Percentiles rank a stretch among this genome's conserved stretches.
These are phyloP conservation scores for Oxalis stricta DNA, from an alignment of 441 rosid species.

Conservation along the genomic window DNA sequence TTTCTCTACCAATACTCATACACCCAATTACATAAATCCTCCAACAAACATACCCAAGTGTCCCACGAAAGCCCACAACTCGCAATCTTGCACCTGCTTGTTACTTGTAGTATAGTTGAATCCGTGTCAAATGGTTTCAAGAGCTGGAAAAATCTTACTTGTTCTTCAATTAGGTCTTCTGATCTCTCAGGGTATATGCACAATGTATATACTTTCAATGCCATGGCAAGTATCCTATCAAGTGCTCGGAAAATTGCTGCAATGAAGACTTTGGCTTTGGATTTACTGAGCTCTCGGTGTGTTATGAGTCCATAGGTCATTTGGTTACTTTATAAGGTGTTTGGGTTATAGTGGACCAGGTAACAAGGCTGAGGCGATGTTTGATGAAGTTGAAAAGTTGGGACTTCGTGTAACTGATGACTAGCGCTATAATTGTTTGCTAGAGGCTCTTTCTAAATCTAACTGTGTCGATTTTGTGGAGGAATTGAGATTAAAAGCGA, in stretches of 20 bases:
- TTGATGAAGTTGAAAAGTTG: slow-evolving; percentile 41
- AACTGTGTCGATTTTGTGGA: slow-evolving; percentile 41
- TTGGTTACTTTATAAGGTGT: slow-evolving; percentile 74
- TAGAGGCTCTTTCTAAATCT: slow-evolving; percentile 56
- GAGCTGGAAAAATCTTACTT: slow-evolving; percentile 41
- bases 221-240: slow-evolving; percentile 80
- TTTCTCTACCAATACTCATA: no score
- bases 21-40: no score
- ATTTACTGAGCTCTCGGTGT: slow-evolving; percentile 41
- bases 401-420: slow-evolving; percentile 60
- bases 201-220: slow-evolving; percentile 60
- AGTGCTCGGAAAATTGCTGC: slow-evolving; percentile 84
- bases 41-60: no score
- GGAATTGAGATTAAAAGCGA: slow-evolving; percentile 53
- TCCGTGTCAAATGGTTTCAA: slow-evolving; percentile 35
- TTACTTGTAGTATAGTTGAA: slow-evolving; percentile 62
- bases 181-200: slow-evolving; percentile 47
- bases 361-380: slow-evolving; percentile 54
- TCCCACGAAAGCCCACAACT: slow-evolving; percentile 35
- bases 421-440: slow-evolving; percentile 68
- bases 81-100: slow-evolving; percentile 34
- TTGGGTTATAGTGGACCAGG: slow-evolving; percentile 54
- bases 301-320: slow-evolving; percentile 63
- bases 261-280: slow-evolving; percentile 34
- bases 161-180: slow-evolving; percentile 71